These are phyloP conservation scores for Eucalyptus microcorys DNA, from an alignment of 345 rosid genomes.

Conservation along the genomic window DNA sequence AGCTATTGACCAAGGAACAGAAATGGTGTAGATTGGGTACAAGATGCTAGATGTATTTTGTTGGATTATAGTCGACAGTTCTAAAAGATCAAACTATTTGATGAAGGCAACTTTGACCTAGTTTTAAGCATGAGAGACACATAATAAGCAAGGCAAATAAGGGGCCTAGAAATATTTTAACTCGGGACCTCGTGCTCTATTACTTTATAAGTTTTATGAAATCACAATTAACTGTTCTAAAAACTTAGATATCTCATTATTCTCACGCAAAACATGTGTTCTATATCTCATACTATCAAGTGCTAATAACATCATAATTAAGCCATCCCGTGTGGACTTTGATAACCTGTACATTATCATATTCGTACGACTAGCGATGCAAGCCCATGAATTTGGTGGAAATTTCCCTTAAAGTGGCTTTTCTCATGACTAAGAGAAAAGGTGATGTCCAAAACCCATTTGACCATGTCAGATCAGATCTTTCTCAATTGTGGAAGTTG, in stretches of 20 bases:
- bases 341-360: not conserved
- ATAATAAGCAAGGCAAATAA: not conserved
- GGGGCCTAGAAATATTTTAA: not conserved
- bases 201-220: not conserved
- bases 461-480: not conserved
- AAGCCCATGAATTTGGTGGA: not conserved
- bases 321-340: not conserved
- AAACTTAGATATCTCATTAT: not conserved
- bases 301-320: not conserved
- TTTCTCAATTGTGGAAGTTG: not conserved
- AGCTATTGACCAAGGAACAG: not conserved
- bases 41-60: not conserved
- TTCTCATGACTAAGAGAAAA: not conserved
- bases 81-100: not conserved
- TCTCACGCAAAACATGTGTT: not conserved
- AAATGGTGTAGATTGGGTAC: not conserved
- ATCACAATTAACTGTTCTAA: not conserved
- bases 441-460: not conserved
- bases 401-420: not conserved
- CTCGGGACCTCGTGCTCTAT: fast-evolving
- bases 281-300: not conserved
- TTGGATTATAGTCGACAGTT: fast-evolving
- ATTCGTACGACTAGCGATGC: not conserved
- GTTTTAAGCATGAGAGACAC: not conserved
- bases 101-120: not conserved